Conservation (phyloP, 2,329 filamentous ascomycete genomes). For the Thielaviopsis euricoi region DNA sequence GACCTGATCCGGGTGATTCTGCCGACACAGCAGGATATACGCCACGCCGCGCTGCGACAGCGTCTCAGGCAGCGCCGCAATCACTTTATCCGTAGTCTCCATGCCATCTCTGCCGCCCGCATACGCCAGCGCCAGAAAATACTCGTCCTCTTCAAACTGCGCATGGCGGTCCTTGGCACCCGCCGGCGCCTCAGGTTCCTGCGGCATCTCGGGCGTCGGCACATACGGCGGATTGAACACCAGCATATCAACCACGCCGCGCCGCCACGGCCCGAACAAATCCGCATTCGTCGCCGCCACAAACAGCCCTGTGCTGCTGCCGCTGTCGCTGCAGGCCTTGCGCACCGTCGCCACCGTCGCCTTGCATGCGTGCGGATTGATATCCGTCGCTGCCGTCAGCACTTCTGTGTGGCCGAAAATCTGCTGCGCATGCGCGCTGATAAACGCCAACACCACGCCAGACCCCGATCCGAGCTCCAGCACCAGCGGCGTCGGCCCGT, state of each 20-base stretch:
- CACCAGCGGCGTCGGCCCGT: slow-evolving; percentile 39
- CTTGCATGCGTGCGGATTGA: slow-evolving; percentile 68
- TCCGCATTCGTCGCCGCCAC: slow-evolving; percentile 56
- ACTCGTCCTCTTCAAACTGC: slow-evolving; percentile 63
- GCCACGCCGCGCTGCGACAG: slow-evolving; percentile 58
- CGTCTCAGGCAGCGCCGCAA: slow-evolving; percentile 49
- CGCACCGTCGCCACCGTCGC: slow-evolving; percentile 56
- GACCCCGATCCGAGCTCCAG: slow-evolving; percentile 84
- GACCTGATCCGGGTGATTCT: slow-evolving; percentile 69
- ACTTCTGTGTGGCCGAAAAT: slow-evolving; percentile 60
- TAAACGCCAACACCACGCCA: slow-evolving; percentile 82
- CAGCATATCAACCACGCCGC: slow-evolving; percentile 53
- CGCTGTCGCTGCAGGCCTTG: slow-evolving; percentile 15
- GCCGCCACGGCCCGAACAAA: slow-evolving; percentile 41
- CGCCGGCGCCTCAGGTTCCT: slow-evolving; percentile 18
- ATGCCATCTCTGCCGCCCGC: slow-evolving; percentile 83
- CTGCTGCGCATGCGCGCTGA: slow-evolving; percentile 52
- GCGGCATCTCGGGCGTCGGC: slow-evolving; percentile 61
- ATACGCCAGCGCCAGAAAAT: slow-evolving; percentile 71
- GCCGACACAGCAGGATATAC: slow-evolving; percentile 77
- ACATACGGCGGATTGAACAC: slow-evolving; percentile 98
- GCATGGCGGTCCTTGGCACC: slow-evolving; percentile 20
- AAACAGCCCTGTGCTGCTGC: slow-evolving; percentile 25
- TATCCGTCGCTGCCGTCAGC: slow-evolving; percentile 62
- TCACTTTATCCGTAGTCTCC: slow-evolving; percentile 73